Conservation (phyloP, 1,139 yeast species). For the Candida tropicalis region DNA sequence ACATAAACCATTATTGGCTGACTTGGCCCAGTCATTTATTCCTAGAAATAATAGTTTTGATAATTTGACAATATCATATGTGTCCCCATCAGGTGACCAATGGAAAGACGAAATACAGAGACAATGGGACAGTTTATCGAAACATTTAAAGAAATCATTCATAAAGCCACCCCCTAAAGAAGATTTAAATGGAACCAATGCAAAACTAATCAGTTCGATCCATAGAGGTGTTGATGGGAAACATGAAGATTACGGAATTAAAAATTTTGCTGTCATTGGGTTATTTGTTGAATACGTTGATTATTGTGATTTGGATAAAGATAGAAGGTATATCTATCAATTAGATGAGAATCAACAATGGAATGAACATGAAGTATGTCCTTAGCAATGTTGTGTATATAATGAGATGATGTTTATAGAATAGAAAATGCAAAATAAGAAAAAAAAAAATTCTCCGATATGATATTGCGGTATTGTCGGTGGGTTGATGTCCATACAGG, state of each 20-base stretch:
- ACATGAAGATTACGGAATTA: conserved; percentile 65
- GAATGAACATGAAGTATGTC: conserved; percentile 80
- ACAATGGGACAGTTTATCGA: conserved; percentile 64
- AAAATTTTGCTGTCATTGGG: conserved; percentile 70
- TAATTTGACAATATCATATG: conserved; percentile 12
- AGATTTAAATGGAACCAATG: conserved; percentile 56
- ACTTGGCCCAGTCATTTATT: conserved; percentile 30
- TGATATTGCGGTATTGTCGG: neutral
- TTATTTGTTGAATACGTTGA: conserved; percentile 77
- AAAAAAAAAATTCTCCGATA: neutral
- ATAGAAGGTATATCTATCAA: conserved; percentile 56
- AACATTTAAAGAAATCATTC: conserved; percentile 62
- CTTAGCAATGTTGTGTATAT: conserved; percentile 42
- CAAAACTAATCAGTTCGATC: conserved; percentile 65
- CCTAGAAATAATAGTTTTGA: conserved; percentile 11
- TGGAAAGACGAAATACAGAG: conserved; percentile 66
- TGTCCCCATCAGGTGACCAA: conserved; percentile 61
- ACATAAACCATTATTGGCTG: conserved; percentile 37
- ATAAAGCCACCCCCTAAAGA: conserved; percentile 74
- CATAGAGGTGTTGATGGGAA: conserved; percentile 85
- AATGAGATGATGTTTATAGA: conserved; percentile 9
- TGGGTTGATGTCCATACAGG: conserved; percentile 1
- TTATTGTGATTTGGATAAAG: conserved; percentile 60
- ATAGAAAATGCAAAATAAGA: neutral
- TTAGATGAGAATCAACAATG: conserved; percentile 64